Evolutionary conservation across 768 basidiomycete genomes (phyloP).

Genomic region (Coprinopsis sp.): DNA sequence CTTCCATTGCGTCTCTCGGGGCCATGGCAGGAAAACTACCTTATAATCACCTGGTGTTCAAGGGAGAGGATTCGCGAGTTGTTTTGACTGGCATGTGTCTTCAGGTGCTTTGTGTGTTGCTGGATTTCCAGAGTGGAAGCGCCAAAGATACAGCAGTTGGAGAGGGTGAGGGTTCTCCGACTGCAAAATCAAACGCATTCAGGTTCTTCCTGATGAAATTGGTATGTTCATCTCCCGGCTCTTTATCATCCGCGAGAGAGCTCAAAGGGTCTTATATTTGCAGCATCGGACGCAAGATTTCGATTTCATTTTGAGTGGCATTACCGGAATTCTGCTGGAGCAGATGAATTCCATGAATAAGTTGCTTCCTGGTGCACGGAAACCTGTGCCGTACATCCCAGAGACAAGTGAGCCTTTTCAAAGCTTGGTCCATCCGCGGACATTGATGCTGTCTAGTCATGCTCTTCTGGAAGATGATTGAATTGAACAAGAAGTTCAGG

Average conservation of each 20-base stretch:
- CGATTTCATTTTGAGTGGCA: constrained; percentile 73
- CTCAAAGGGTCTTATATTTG: no score
- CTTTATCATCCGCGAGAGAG: no score
- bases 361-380: constrained; percentile 80
- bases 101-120: constrained; percentile 69
- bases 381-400: constrained; percentile 73
- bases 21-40: constrained; percentile 76
- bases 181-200: constrained; percentile 78
- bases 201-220: constrained; percentile 89
- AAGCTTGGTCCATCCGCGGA: constrained; percentile 7
- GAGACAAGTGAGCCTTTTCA: constrained; percentile 65
- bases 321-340: constrained; percentile 63
- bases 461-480: constrained; percentile 88
- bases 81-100: constrained; percentile 71
- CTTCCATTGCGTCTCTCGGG: constrained; percentile 42
- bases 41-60: constrained; percentile 87
- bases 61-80: constrained; percentile 76
- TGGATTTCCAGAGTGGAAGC: constrained; percentile 78
- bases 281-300: constrained; percentile 92
- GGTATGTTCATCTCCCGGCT: constrained; percentile 42
- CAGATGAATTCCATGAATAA: constrained; percentile 72
- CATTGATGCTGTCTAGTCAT: constrained; percentile 52
- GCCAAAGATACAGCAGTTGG: constrained; percentile 52
- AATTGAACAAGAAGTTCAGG: constrained; percentile 95
- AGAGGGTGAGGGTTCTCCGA: constrained; percentile 47